Evolutionary conservation across 345 rosid genomes (phyloP), one percentile per base, ranked within the genome.

Genomic region (Cochlearia excelsa): DNA sequence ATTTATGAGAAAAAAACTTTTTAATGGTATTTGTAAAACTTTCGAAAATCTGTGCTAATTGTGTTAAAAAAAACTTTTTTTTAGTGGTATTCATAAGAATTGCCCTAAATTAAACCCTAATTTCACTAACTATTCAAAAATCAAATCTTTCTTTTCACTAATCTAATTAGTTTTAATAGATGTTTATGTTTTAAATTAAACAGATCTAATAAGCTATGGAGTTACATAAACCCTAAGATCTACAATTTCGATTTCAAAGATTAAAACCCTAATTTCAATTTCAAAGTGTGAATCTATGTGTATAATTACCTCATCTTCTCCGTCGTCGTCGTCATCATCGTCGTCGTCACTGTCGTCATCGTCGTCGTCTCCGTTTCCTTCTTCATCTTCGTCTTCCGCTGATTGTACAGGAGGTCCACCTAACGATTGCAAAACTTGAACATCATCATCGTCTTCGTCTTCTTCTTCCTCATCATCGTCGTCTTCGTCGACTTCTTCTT

Each of bases 311-410:
- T 79, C 86, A 30, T 75, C 83, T 54, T 69, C 84, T 30, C 26
- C 77, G 27, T 66, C 74, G 0, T 68, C 95, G 0, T 68, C 96
- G 3, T 62, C 85, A 0, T 68, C 88, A 0, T 62, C 85, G 0
- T 49, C 95, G 0, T 62, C 90, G 0, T 70, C 96, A 0, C 46
- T 84, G 0, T 64, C 86, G 0, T 74, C 84, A 0, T 70, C 93
- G 0, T 72, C 86, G 0, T 76, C 87, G 0, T 72, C 86, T 3
- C 74, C 91, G 57, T 62, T 49, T 6, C 76, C 91, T n/a, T 78
- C 82, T 0, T 46, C 84, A 9, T 71, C 92, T 0, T 84, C 91
- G 9, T 84, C 90, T 26, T 80, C 40, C 6, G 40, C 40, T 37
- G 40, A 37, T 8, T 37, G 40, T 37, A 37, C 40, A 4, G 40